These are phyloP conservation scores for Vaccinium macrocarpon DNA, from an alignment of 148 eudicot genomes.

Conservation along the genomic window DNA sequence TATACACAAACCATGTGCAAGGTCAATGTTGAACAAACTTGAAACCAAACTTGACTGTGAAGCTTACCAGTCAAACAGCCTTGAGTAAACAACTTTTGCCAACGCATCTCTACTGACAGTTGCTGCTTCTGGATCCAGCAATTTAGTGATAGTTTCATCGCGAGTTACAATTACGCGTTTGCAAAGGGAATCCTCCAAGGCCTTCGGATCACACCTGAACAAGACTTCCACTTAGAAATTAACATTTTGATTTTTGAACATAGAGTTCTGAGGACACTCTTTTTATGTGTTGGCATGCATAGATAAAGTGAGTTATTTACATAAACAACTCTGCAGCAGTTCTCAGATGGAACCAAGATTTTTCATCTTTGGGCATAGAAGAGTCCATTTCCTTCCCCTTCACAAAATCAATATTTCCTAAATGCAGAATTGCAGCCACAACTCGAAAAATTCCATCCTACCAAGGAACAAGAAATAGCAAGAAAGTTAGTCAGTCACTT, in stretches of 20 bases:
- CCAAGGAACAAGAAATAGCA: conserved; percentile 19
- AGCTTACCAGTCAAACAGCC: conserved; percentile 88
- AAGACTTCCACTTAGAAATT: conserved; percentile 15
- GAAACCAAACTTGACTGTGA: conserved; percentile 11
- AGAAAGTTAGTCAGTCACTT: conserved; percentile 17
- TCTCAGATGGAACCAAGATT: conserved; percentile 79
- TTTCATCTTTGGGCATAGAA: conserved; percentile 93
- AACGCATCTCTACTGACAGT: conserved; percentile 82
- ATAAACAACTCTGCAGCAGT: conserved; percentile 93
- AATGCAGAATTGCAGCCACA: conserved; percentile 92
- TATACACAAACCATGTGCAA: conserved; percentile 1
- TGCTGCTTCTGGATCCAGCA: conserved; percentile 86
- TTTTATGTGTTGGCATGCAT: not conserved
- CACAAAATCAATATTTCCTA: conserved; percentile 87
- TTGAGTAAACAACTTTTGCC: conserved; percentile 88
- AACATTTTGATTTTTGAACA: conserved; percentile 10
- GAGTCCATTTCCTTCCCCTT: conserved; percentile 94
- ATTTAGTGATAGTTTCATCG: conserved; percentile 85
- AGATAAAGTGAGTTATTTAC: conserved; percentile 38
- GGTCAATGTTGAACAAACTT: not conserved
- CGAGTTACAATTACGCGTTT: conserved; percentile 92
- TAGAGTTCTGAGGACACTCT: not conserved
- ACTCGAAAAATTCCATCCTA: conserved; percentile 98
- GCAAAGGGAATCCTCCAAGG: conserved; percentile 90
- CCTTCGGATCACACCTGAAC: conserved; percentile 82